phyloP scores from a whole-genome alignment of 306 rosid genomes.

The Ormosia semicastrata region DNA sequence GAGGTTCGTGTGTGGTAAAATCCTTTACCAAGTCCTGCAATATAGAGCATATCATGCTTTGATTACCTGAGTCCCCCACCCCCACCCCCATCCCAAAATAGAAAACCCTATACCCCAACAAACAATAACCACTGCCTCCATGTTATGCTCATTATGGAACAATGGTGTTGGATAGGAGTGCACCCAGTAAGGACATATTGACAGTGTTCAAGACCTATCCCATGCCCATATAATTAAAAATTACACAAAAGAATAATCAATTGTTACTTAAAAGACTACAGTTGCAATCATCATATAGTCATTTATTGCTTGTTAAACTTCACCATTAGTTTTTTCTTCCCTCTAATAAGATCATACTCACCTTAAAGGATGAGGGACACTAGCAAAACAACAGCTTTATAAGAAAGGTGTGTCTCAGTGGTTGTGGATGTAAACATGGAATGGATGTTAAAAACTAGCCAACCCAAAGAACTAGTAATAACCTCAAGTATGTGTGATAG shows the following conservation, averaged over 20 bases:
- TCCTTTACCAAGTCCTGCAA: not conserved
- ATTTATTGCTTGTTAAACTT: slow-evolving; percentile 7
- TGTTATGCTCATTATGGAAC: too few species aligned
- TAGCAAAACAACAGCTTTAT: not conserved
- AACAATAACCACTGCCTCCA: too few species aligned
- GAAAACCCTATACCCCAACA: too few species aligned
- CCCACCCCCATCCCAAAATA: too few species aligned
- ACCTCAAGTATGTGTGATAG: slow-evolving; percentile 22
- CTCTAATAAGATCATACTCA: not conserved
- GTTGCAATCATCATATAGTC: not conserved
- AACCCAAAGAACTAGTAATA: slow-evolving; percentile 21
- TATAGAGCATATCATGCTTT: too few species aligned
- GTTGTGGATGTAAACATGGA: not conserved
- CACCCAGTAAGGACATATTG: not conserved
- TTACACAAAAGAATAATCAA: not conserved
- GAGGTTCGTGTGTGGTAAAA: not conserved
- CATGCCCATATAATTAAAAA: not conserved
- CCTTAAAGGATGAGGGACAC: slow-evolving; percentile 1
- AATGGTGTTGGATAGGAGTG: too few species aligned
- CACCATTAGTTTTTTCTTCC: not conserved
- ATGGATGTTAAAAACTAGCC: slow-evolving; percentile 2
- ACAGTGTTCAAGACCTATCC: not conserved
- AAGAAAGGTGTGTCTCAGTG: not conserved
- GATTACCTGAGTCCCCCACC: too few species aligned
- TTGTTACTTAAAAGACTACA: not conserved